Base-by-base conservation (phyloP, 495 filamentous ascomycete species). In the Bathelium albidoporum region DNA sequence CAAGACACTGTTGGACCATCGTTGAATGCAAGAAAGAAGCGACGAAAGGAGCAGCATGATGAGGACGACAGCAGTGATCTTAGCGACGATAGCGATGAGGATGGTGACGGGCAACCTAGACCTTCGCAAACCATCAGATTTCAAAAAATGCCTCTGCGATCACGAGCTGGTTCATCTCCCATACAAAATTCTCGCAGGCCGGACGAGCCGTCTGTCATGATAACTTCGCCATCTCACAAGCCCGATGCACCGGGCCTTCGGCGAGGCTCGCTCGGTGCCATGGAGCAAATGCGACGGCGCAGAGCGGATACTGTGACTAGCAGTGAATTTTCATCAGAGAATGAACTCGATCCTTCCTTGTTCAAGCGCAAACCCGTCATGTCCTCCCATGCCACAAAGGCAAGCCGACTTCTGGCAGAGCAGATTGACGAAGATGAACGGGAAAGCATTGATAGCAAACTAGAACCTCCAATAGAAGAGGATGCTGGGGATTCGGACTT, bases 21-120 rank as follows among this genome's bases (percentile, higher is more conserved):
- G 26, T 61, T 76, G 60, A 70, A 71, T 71, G 69, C 79, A 67
- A 70, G 78, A 64, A 69, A 80, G 76, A 64, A 78, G 64, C 65
- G 85, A 67, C 75, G 77, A 59, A 84, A 84, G 41, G 86, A 91
- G 68, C 89, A 93, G 65, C 84, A 89, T 70, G 93, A 96, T 62
- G 94, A 97, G 52, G 95, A 97, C 32, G 95, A 97, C 72, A 97
- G 94, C 72, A 96, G 91, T 71, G 94, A 97, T 72, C 75, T 97
- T 64, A 97, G 90, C 69, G 94, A 97, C 67, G 93, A 97, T 60
- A 97, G 91, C 68, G 94, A 98, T 58, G 93, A 96, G 32, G 91
- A 96, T 63, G 81, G 79, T 11, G 90, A 95, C 76, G 44, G 79
- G 76, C 59, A 29, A 43, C 58, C n/a, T 55, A 84, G 84, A 53